These are phyloP conservation scores for Papiliotrema flavescens DNA, from an alignment of 1,284 basidiomycete species.

Conservation along the genomic window DNA sequence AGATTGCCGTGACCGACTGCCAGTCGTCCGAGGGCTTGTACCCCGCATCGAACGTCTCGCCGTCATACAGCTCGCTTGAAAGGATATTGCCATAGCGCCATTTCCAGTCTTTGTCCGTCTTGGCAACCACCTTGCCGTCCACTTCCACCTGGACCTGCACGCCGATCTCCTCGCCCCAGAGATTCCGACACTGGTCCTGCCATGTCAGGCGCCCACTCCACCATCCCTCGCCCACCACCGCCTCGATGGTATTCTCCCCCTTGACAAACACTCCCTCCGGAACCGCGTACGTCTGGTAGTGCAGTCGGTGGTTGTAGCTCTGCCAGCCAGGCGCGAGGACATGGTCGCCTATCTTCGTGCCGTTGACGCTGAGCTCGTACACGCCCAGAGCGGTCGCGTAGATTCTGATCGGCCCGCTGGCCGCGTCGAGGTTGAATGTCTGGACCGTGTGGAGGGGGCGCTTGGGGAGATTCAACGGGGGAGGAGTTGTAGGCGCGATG, in stretches of 20 bases:
- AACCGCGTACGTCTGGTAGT: constrained; percentile 33
- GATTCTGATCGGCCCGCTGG: constrained; percentile 8
- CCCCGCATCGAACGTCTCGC: constrained; percentile 23
- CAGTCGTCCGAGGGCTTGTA: constrained; percentile 4
- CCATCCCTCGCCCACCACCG: constrained; percentile 36
- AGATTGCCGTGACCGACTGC: constrained; percentile 5
- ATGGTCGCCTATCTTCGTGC: constrained; percentile 26
- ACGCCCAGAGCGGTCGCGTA: constrained; percentile 37
- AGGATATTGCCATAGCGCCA: constrained; percentile 32
- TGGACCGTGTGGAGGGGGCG: constrained; percentile 15
- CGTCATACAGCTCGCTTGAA: constrained; percentile 30
- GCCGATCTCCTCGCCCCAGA: constrained; percentile 17
- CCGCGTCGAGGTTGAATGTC: constrained; percentile 1
- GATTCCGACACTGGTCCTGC: constrained; percentile 15
- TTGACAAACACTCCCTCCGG: constrained; percentile 4
- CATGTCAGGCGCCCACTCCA: constrained; percentile 25
- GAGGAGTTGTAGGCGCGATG: not conserved
- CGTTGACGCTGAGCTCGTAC: constrained; percentile 34
- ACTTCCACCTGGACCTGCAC: constrained; percentile 27
- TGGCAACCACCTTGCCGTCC: constrained; percentile 10
- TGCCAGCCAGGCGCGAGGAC: constrained; percentile 38
- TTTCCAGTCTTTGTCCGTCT: constrained; percentile 20
- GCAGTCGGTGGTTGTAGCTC: constrained; percentile 31
- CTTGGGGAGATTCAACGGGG: constrained; percentile 15
- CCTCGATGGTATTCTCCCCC: constrained; percentile 27